phyloP scores from a whole-genome alignment of 164 flowering plant genomes.

The Cinnamomum chago region DNA sequence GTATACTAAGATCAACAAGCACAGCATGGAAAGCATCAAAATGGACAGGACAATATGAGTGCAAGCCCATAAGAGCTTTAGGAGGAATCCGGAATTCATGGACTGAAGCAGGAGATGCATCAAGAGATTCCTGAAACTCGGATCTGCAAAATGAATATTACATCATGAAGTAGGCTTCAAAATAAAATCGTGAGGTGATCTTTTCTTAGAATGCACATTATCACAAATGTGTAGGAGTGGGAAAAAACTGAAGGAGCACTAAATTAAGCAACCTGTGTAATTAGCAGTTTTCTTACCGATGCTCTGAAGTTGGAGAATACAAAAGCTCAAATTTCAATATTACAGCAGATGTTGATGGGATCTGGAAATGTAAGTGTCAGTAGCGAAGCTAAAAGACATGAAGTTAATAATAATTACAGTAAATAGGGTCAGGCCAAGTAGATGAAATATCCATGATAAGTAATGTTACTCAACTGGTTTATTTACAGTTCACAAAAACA shows the following conservation, averaged over 20 bases:
- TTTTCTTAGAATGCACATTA: not conserved
- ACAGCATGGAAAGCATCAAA: constrained; percentile 91
- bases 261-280: not conserved
- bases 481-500: not conserved
- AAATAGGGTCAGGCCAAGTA: not conserved
- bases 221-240: not conserved
- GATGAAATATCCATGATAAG: not conserved
- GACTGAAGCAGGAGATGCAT: constrained; percentile 61
- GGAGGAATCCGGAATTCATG: constrained; percentile 97
- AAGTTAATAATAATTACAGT: not conserved
- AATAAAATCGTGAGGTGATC: not conserved
- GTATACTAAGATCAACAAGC: constrained; percentile 76
- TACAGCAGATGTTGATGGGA: constrained; percentile 59
- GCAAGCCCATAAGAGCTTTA: constrained; percentile 90
- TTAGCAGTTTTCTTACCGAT: constrained; percentile 41
- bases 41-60: constrained; percentile 92
- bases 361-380: constrained; percentile 41
- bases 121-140: constrained; percentile 50
- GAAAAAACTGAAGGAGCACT: not conserved
- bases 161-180: not conserved
- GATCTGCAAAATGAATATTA: constrained; percentile 34
- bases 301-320: constrained; percentile 65
- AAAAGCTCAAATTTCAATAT: constrained; percentile 92
- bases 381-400: constrained; percentile 9
- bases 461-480: not conserved